Evolutionary conservation across 495 filamentous ascomycete genomes (phyloP), one percentile per base, ranked within the genome.

Genomic region (Podospora didyma): DNA sequence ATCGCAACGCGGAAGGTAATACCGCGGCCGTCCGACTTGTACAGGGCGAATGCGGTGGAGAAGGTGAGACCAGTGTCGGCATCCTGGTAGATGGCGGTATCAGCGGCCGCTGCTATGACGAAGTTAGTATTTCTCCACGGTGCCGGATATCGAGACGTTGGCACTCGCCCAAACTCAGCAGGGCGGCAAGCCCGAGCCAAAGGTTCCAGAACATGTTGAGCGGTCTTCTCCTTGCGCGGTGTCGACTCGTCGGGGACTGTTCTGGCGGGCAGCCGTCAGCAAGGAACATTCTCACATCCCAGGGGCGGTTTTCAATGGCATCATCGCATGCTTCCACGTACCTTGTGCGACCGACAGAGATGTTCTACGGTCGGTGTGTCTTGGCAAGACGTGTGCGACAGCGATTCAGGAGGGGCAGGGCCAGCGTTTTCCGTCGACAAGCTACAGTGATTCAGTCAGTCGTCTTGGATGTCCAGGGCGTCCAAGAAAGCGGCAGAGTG

Each of bases 31-130:
- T 68, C 66, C 1, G 71, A 58, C 51, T 70, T 70, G 64, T 78
- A 79, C 49, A 65, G 57, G 17, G 59, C 67, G 20, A 61, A 67
- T 52, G 66, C 69, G 56, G 77, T 63, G 16, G 74, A 70, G 63
- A 79, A 82, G 2, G 72, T 70, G 49, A 82, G 75, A 39, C 79
- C 79, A 0, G 78, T 82, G 51, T 79, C 76, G 12, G 71, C 53
- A 46, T 82, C 79, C 2, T 58, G 62, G 63, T 71, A 72, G 10
- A 73, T 51, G 21, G 63, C 50, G 17, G 62, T 61, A 17, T 62
- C 65, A 17, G 66, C 68, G 52, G 67, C 66, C 14, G 51, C 55
- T 21, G 52, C 59, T 62, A 26, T 23, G 5, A 2, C 1, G 14
- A 14, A 23, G 59, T 67, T 14, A 66, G 61, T 37, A 50, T 34